Conservation (phyloP, 1,284 basidiomycete genomes). For the Marasmius oreades region DNA sequence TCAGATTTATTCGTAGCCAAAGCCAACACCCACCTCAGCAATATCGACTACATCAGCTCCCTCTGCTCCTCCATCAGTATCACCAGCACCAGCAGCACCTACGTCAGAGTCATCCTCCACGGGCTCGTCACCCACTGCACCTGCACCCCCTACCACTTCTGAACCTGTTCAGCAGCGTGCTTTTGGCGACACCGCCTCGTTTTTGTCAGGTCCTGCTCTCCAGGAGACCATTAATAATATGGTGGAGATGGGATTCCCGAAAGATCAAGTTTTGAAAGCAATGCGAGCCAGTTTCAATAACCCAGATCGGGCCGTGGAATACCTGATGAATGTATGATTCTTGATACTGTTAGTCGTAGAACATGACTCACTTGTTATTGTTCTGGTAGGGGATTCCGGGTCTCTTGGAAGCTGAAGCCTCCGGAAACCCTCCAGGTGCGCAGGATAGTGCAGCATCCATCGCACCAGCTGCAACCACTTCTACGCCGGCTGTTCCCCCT, state of each 20-base stretch:
- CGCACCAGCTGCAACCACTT: constrained; percentile 29
- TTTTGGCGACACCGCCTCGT: constrained; percentile 50
- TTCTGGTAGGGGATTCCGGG: constrained; percentile 74
- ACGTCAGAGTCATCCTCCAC: constrained; percentile 38
- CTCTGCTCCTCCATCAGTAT: not conserved
- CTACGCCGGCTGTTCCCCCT: constrained; percentile 33
- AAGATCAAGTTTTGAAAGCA: constrained; percentile 83
- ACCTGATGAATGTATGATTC: constrained; percentile 84
- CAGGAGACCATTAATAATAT: constrained; percentile 79
- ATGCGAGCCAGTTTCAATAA: constrained; percentile 97
- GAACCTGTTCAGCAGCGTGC: constrained; percentile 27
- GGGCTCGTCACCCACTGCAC: constrained; percentile 32
- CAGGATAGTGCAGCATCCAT: constrained; percentile 34
- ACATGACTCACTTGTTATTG: constrained; percentile 9
- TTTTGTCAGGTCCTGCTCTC: constrained; percentile 74
- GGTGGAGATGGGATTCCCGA: constrained; percentile 93
- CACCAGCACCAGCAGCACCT: constrained; percentile 23
- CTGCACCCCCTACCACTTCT: constrained; percentile 31
- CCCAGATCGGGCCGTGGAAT: constrained; percentile 96
- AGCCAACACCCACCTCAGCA: constrained; percentile 41
- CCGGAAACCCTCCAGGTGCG: constrained; percentile 15
- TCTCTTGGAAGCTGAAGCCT: constrained; percentile 54
- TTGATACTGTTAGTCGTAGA: not conserved
- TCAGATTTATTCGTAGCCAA: constrained; percentile 40
- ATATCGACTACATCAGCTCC: constrained; percentile 26